Conservation (phyloP, 345 rosid species). For the Hibiscus trionum region DNA sequence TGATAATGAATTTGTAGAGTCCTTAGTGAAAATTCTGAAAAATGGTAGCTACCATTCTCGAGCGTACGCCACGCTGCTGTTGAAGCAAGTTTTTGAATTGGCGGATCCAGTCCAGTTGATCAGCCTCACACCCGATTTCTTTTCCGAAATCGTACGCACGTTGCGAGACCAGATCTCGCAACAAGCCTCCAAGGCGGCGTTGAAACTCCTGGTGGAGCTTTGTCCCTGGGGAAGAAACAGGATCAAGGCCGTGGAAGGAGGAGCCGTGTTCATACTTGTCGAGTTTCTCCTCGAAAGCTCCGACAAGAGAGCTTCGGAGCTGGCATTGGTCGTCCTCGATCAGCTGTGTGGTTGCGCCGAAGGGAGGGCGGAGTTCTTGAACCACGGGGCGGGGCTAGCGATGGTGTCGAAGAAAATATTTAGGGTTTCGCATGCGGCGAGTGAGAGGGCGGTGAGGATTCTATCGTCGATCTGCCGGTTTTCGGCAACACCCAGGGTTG, state of each 20-base stretch:
- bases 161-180: constrained; percentile 42
- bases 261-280: constrained; percentile 25
- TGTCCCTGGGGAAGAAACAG: constrained; percentile 65
- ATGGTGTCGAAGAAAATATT: constrained; percentile 55
- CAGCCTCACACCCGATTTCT: constrained; percentile 22
- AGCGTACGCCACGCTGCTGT: constrained; percentile 25
- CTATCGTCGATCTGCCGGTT: constrained; percentile 37
- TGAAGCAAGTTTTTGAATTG: constrained; percentile 29
- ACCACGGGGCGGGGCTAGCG: constrained; percentile 50
- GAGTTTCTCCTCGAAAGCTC: constrained; percentile 41
- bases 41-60: constrained; percentile 28
- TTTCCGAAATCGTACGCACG: constrained; percentile 30
- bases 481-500: constrained; percentile 36
- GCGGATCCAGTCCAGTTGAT: constrained; percentile 41
- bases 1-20: constrained; percentile 23
- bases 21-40: constrained; percentile 23
- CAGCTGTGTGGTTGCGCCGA: constrained; percentile 52
- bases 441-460: constrained; percentile 44
- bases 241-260: constrained; percentile 41
- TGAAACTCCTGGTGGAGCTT: constrained; percentile 32
- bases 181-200: constrained; percentile 35
- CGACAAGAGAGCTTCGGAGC: constrained; percentile 34
- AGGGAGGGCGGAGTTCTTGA: constrained; percentile 50
- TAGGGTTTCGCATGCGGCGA: constrained; percentile 42
- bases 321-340: constrained; percentile 29